Evolutionary conservation across 129 eudicot species (phyloP), one percentile per base, ranked within the genome.

Genomic region (Flaveria bidentis): DNA sequence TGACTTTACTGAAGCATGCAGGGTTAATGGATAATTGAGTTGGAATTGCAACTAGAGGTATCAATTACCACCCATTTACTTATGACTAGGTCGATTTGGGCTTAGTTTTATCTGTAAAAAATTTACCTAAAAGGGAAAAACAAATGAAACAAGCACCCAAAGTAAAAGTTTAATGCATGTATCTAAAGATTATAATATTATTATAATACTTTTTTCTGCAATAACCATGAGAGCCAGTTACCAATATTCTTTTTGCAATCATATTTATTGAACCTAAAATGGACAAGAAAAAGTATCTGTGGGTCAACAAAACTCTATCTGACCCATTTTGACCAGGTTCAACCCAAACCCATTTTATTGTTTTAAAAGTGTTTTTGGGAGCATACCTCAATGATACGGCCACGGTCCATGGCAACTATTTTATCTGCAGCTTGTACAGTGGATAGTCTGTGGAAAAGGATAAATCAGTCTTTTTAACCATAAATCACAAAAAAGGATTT

Each of bases 351-450:
- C 68, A 28, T 28, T 15, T 25, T 60, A 23, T 60, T 14, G n/a
- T 23, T 8, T 62, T 13, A 62, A 28, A 62, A 62, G 17, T 62
- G 45, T 62, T 61, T 23, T 33, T 16, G 25, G 41, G 28, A 52
- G 75, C 74, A 50, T 84, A 95, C 99, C 99, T 95, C 97, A 53
- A 95, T 85, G 74, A 95, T 86, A 80, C 80, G 88, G 47, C 99
- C 97, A 52, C 86, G 75, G 63, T 89, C 93, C 99, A 95, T 91
- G 49, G 85, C 99, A 26, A 95, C 85, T 74, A 95, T 95, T 84
- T 87, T 87, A 77, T 95, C 96, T n/a, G 97, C 99, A 78, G 94
- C 96, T 89, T 95, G 97, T 73, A 95, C 78, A 3, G 99, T 95
- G 14, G 99, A 89, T 57, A 95, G 95, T 87, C 99, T 95, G 92